Evolutionary conservation across 2,329 filamentous ascomycete species (phyloP), one percentile per base, ranked within the genome.

Genomic region (Pseudopithomyces maydicus): DNA sequence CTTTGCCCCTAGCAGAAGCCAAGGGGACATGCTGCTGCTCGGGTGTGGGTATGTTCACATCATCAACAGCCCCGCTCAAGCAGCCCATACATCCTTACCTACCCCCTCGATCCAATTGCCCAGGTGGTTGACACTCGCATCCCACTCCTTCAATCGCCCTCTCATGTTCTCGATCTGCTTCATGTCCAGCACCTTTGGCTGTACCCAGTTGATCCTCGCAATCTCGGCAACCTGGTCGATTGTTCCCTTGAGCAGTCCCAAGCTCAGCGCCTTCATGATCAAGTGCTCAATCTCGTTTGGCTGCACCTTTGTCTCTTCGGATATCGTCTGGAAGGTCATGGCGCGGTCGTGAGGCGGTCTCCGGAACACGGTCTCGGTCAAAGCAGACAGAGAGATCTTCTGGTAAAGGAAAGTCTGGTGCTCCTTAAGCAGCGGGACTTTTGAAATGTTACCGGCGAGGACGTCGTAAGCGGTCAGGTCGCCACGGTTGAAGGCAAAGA

Each of bases 191-290:
- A 99, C 93, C 85, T 98, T 98, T 20, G 95, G 95, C 81, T 99
- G 95, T 57, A 99, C 95, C 95, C 95, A 99, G 71, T 94, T 94
- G 78, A 99, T 97, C 74, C 93, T 88, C 42, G 95, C 95, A 65
- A 98, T 88, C 78, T 93, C 89, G 46, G 92, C 92, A 32, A 99
- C 95, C 80, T 99, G 94, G 76, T 99, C 95, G 69, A 99, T 98
- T 55, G 90, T 95, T 44, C 95, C 95, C 66, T 90, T 86, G 66
- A 99, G 81, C 66, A 99, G 82, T 0, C 95, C 95, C 67, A 99
- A 79, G 72, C 93, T 97, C 69, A 99, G 80, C n/a, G 95, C 95
- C 83, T 97, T 98, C 95, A 99, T 99, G 70, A 99, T 90, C 63
- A 99, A 81, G 76, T 98, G 94, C 83, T 99, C 95, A 67, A 99